Base-by-base conservation (phyloP, 1,284 basidiomycete genomes). In the Boletellus deceptivus region DNA sequence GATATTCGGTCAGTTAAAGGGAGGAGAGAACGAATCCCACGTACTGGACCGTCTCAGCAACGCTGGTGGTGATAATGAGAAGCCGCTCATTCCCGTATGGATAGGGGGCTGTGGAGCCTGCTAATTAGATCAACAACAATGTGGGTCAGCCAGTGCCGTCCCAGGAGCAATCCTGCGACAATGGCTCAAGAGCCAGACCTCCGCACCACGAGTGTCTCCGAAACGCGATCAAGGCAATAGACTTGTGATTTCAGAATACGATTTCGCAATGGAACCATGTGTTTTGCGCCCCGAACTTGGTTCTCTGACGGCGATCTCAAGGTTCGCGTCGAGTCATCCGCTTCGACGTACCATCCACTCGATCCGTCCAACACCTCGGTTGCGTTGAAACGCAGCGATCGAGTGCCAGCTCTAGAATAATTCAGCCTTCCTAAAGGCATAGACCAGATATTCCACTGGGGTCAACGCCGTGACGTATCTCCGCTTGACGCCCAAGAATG, bases 21-120 rank as follows among this genome's bases (percentile, higher is more conserved):
- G 61, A 6, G 70, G 68, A 36, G 65, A 58, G 16, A 62, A 63
- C 9, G 72, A 68, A 10, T 60, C 64, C 52, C 65, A 71, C 17
- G 65, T 72, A 0, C 61, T 78, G 24, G 66, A 68, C 20, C 69
- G 62, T n/a, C 58, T 78, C 36, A 61, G 70, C 48, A 62, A 63
- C 18, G 62, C 70, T 6, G 66, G 67, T 10, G 63, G 63, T 17
- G 59, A 59, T 7, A 69, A 72, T 36, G 77, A 74, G 18, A 72
- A 67, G 46, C 72, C 75, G 10, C 50, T 46, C 8, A 33, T 65
- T 46, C 66, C 71, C 9, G 72, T 77, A 6, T 77, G 77, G 78
- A 71, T 77, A 41, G 74, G 74, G 9, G 70, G 58, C 4, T 76
- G 74, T 54, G 76, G 63, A 56, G 47, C 45, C 20, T 52, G 42